Evolutionary conservation across 164 flowering plant species (phyloP).

Genomic region (Santalum album): DNA sequence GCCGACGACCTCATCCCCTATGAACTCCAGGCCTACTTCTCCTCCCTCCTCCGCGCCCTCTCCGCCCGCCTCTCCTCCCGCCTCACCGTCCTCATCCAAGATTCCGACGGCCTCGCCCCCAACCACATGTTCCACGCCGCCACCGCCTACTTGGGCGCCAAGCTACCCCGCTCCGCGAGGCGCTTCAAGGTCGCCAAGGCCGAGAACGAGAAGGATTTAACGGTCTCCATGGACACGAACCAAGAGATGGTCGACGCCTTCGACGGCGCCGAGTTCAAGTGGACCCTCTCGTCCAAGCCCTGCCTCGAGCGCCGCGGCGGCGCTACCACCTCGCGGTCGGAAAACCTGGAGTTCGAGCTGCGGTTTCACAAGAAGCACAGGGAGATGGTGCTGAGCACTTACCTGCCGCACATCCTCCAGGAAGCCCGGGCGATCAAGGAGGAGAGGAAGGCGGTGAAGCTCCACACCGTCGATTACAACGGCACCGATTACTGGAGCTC

Average conservation of each 20-base stretch:
- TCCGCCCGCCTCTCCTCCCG: constrained; percentile 18
- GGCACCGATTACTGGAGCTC: constrained; percentile 36
- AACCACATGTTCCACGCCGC: constrained; percentile 38
- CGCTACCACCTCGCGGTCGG: neutral
- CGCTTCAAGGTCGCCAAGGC: constrained; percentile 28
- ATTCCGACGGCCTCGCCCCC: constrained; percentile 27
- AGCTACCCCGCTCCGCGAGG: constrained; percentile 20
- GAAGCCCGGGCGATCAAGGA: constrained; percentile 14
- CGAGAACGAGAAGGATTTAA: constrained; percentile 20
- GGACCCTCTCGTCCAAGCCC: constrained; percentile 17
- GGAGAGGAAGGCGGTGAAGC: constrained; percentile 20
- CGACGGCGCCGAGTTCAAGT: constrained; percentile 22
- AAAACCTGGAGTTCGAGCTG: constrained; percentile 27
- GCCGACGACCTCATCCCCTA: constrained; percentile 13
- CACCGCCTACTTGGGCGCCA: constrained; percentile 25
- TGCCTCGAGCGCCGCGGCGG: neutral
- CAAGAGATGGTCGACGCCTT: constrained; percentile 32
- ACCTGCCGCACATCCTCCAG: constrained; percentile 22
- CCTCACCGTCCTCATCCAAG: constrained; percentile 32
- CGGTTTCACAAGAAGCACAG: constrained; percentile 34
- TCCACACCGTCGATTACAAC: constrained; percentile 23
- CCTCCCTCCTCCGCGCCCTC: constrained; percentile 31
- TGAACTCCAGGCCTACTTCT: neutral
- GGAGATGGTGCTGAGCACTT: constrained; percentile 21
- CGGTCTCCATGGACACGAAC: constrained; percentile 24